phyloP scores from a whole-genome alignment of 371 early-diverging fungal species.

The Zychaea mexicana region DNA sequence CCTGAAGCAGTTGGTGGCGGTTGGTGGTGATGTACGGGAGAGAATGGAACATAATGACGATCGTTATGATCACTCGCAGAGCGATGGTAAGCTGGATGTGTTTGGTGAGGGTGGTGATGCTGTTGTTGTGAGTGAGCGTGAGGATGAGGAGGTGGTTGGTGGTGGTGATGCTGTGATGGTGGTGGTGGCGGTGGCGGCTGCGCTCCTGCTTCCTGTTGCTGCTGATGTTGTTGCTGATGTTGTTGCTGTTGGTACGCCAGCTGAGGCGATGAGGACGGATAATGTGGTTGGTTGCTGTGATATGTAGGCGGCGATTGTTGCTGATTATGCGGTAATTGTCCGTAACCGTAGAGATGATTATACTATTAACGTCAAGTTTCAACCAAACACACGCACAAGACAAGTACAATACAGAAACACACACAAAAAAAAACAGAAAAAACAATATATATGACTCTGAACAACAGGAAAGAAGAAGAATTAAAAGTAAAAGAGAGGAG shows the following conservation, averaged over 20 bases:
- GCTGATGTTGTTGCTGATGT: neutral
- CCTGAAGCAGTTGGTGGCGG: neutral
- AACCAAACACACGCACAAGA: no score
- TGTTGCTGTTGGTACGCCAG: neutral
- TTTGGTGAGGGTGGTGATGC: neutral
- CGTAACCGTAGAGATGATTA: constrained; percentile 4
- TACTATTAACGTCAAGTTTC: neutral
- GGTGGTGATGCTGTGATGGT: neutral
- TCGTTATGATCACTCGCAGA: neutral
- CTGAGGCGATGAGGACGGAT: neutral
- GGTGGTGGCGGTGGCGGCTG: neutral
- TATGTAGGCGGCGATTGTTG: constrained; percentile 1
- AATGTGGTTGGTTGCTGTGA: neutral
- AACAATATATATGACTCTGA: neutral
- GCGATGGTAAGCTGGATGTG: neutral
- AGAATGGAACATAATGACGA: constrained; percentile 6
- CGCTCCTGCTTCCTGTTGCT: neutral
- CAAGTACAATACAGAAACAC: neutral
- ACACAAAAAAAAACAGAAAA: neutral
- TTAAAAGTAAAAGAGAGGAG: neutral
- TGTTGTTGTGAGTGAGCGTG: neutral
- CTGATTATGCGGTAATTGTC: constrained; percentile 1
- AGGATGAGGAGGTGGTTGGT: neutral
- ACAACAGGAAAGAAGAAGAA: neutral
- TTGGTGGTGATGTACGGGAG: neutral